phyloP scores from a whole-genome alignment of 192 early-diverging fungal species.

The Gaertneriomyces sp. region DNA sequence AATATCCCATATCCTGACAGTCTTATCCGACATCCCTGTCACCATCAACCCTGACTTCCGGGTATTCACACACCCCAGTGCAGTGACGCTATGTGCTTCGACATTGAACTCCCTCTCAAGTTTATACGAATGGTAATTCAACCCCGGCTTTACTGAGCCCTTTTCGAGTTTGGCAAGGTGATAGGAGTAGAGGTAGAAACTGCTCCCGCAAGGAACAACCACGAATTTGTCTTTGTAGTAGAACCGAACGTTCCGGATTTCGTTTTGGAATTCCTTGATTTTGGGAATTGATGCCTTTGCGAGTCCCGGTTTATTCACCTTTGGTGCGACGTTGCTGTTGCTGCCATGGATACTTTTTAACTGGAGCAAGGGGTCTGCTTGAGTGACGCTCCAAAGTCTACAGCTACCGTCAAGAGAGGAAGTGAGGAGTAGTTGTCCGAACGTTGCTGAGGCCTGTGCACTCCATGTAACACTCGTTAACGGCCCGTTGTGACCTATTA shows the following conservation, averaged over 20 bases:
- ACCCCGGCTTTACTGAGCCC: conserved; percentile 15
- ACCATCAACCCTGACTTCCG: conserved; percentile 12
- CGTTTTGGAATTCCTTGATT: neutral
- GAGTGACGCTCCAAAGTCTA: conserved; percentile 16
- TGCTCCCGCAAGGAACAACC: conserved; percentile 5
- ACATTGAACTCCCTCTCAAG: conserved; percentile 5
- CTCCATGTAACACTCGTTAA: conserved; percentile 30
- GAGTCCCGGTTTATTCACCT: too few species aligned
- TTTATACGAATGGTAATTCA: conserved; percentile 22
- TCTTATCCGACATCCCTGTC: conserved; percentile 22
- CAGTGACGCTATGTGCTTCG: conserved; percentile 15
- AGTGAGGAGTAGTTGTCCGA: conserved; percentile 20
- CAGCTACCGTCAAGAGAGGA: conserved; percentile 25
- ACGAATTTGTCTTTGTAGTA: conserved; percentile 21
- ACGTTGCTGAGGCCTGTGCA: neutral
- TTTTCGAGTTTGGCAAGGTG: conserved; percentile 11
- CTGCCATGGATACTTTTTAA: conserved; percentile 3
- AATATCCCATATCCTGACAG: conserved; percentile 25
- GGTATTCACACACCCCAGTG: conserved; percentile 20
- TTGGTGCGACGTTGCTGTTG: neutral
- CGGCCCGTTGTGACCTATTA: conserved; percentile 25
- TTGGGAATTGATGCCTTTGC: neutral
- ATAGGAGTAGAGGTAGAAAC: conserved; percentile 11
- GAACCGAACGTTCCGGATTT: conserved; percentile 21
- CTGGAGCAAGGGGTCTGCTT: conserved; percentile 22